phyloP scores from a whole-genome alignment of 257 asterid species.

The Schizonepeta tenuifolia region DNA sequence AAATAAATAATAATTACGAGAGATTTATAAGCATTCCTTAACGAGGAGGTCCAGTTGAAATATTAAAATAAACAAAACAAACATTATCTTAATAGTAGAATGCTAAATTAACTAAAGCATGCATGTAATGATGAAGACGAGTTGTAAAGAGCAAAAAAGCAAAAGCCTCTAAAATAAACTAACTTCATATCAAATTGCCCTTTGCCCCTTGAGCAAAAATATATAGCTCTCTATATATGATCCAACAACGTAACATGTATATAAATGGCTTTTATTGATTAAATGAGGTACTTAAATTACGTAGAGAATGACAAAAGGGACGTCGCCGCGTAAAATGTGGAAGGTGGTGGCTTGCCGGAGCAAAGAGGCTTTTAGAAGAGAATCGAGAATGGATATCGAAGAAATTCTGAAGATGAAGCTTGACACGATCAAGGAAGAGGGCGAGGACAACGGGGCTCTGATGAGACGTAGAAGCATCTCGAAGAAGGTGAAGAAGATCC shows the following conservation, averaged over 20 bases:
- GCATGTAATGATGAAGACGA: slow-evolving; percentile 38
- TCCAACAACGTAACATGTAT: neutral
- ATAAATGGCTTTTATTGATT: neutral
- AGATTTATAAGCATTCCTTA: neutral
- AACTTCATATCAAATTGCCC: neutral
- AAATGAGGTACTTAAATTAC: neutral
- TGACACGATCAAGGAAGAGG: slow-evolving; percentile 64
- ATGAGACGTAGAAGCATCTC: slow-evolving; percentile 31
- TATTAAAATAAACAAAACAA: neutral
- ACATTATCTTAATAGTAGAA: slow-evolving; percentile 22
- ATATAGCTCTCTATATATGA: neutral
- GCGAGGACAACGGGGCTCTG: slow-evolving; percentile 43
- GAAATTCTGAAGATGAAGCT: slow-evolving; percentile 80
- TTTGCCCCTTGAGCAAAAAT: neutral
- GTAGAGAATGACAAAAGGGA: slow-evolving; percentile 44
- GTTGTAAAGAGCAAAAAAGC: slow-evolving; percentile 40
- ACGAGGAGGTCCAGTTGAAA: neutral
- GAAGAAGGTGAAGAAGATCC: slow-evolving; percentile 52
- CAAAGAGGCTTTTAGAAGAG: slow-evolving; percentile 43
- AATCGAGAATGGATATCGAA: slow-evolving; percentile 55
- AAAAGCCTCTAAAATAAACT: slow-evolving; percentile 7
- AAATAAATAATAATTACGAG: no score
- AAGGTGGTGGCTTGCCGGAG: slow-evolving; percentile 53
- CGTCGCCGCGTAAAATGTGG: slow-evolving; percentile 52
- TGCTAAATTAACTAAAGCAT: slow-evolving; percentile 22